Evolutionary conservation across 2,329 filamentous ascomycete species (phyloP).

Genomic region (Biscogniauxia marginata): DNA sequence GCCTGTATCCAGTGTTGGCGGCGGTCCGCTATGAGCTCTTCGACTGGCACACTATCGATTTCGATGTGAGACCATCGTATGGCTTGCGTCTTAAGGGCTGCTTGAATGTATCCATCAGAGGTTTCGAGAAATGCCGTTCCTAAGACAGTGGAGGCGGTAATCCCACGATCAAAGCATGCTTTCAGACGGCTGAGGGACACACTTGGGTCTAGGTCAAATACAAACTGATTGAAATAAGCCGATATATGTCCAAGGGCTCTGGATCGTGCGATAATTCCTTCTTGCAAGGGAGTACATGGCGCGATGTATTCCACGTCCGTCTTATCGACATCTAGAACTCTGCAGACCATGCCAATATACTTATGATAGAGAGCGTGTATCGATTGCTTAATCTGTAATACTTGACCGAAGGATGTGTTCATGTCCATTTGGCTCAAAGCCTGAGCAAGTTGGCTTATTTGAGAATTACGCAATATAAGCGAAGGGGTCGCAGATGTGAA

Average conservation of each 20-base stretch:
- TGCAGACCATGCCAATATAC: constrained; percentile 52
- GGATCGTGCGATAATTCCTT: constrained; percentile 78
- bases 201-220: constrained; percentile 49
- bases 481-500: constrained; percentile 62
- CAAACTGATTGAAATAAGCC: constrained; percentile 78
- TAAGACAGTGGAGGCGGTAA: constrained; percentile 60
- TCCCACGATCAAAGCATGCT: constrained; percentile 56
- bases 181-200: constrained; percentile 50
- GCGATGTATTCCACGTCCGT: constrained; percentile 68
- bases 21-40: constrained; percentile 33
- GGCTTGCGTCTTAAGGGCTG: constrained; percentile 49
- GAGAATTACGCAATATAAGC: constrained; percentile 62
- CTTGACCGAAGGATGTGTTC: constrained; percentile 15
- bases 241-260: constrained; percentile 51
- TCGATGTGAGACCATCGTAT: constrained; percentile 45
- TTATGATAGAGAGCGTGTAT: constrained; percentile 65
- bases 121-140: constrained; percentile 73
- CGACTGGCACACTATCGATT: constrained; percentile 30
- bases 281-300: constrained; percentile 82
- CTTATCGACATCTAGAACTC: constrained; percentile 48
- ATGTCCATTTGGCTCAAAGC: constrained; percentile 30
- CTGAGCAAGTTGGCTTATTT: constrained; percentile 46
- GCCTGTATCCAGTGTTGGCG: constrained; percentile 51
- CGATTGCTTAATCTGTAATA: constrained; percentile 54
- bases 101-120: constrained; percentile 73